phyloP scores from a whole-genome alignment of 2,329 filamentous ascomycete species.

The Salinomyces thailandicus region DNA sequence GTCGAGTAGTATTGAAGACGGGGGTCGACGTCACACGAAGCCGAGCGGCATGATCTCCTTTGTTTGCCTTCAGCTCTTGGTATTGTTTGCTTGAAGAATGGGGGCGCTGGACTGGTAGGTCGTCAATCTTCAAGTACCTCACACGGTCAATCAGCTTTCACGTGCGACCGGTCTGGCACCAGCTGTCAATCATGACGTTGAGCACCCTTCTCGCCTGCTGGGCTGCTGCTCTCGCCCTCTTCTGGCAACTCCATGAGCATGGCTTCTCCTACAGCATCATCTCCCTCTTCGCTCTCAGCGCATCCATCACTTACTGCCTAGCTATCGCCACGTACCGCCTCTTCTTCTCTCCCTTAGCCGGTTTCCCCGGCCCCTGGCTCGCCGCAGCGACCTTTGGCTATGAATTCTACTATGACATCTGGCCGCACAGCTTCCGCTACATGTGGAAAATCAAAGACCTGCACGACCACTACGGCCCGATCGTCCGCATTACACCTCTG shows the following conservation, averaged over 20 bases:
- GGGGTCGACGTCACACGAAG: too few species aligned
- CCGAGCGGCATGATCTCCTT: too few species aligned
- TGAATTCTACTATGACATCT: constrained; percentile 27
- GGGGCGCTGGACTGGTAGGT: background rate
- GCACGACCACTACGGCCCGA: constrained; percentile 36
- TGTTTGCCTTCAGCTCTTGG: too few species aligned
- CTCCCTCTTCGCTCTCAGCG: too few species aligned
- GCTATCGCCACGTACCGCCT: constrained; percentile 13
- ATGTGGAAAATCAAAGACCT: constrained; percentile 23
- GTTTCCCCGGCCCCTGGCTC: constrained; percentile 25
- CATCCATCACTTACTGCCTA: background rate
- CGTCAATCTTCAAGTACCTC: background rate
- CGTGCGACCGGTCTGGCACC: background rate
- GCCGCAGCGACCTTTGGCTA: constrained; percentile 26
- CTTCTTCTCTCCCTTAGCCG: constrained; percentile 21
- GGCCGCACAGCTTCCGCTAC: constrained; percentile 5
- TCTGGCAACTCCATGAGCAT: background rate
- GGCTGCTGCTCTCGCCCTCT: background rate
- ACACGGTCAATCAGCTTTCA: background rate
- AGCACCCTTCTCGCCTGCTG: background rate
- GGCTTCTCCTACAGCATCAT: background rate
- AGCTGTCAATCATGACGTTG: background rate
- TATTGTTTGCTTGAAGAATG: background rate
- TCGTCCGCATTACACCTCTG: constrained; percentile 38
- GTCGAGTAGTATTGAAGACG: too few species aligned